Conservation (phyloP, 495 filamentous ascomycete species). For the Venustampulla echinocandica region DNA sequence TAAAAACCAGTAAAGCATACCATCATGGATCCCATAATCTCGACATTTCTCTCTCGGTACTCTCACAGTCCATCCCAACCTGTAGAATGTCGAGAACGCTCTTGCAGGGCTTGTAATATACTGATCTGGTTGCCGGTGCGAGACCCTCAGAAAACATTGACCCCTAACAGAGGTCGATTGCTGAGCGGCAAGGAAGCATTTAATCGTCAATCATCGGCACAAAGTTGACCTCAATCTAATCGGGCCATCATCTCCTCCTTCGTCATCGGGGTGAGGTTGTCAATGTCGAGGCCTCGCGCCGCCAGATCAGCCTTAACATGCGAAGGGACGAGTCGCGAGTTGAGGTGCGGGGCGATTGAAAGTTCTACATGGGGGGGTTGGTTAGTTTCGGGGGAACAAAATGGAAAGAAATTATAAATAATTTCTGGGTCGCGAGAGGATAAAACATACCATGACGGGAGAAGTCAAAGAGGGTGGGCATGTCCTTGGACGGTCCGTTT, state of each 20-base stretch:
- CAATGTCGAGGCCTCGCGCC: slow-evolving; percentile 76
- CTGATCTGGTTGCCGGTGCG: slow-evolving; percentile 17
- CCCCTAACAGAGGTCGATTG: slow-evolving; percentile 10
- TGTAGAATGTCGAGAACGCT: slow-evolving; percentile 23
- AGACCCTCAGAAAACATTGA: slow-evolving; percentile 17
- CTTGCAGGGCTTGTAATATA: slow-evolving; percentile 24
- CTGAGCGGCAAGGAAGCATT: slow-evolving; percentile 25
- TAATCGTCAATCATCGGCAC: slow-evolving; percentile 20
- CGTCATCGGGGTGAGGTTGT: slow-evolving; percentile 82
- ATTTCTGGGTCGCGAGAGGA: too few relatives aligned
- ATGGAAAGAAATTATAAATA: slow-evolving; percentile 2
- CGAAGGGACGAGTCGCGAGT: slow-evolving; percentile 74
- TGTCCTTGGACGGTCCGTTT: slow-evolving; percentile 62
- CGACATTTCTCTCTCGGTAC: slow-evolving; percentile 16
- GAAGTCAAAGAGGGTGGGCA: slow-evolving; percentile 89
- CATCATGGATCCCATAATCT: slow-evolving; percentile 19
- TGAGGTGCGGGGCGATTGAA: slow-evolving; percentile 83
- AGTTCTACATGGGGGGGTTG: slow-evolving; percentile 69
- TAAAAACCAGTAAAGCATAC: slow-evolving; percentile 22
- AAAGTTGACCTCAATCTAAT: slow-evolving; percentile 67
- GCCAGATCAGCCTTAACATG: slow-evolving; percentile 69
- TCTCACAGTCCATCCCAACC: slow-evolving; percentile 21
- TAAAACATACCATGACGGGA: slow-evolving; percentile 80
- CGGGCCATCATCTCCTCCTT: slow-evolving; percentile 97
- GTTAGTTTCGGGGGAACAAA: slow-evolving; percentile 3